A percentile compares a stretch with the other conserved stretches of the same genome.
Evolutionary conservation across 495 filamentous ascomycete genomes (phyloP).

Genomic region (Cudoniella acicularis): DNA sequence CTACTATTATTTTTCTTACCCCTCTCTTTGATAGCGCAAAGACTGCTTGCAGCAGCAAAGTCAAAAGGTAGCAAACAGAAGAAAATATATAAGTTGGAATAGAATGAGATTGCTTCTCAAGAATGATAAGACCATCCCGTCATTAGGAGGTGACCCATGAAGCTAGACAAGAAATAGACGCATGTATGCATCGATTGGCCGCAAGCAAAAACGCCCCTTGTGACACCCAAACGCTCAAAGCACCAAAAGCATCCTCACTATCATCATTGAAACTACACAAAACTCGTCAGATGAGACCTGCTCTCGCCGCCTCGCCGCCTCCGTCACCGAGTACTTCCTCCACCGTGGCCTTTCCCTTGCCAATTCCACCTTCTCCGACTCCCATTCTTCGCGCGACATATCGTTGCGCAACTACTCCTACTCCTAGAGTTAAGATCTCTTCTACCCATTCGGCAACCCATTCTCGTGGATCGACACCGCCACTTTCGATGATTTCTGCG

Average conservation of each 20-base stretch:
- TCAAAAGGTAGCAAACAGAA: too few relatives aligned
- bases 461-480: conserved; percentile 90
- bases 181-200: background rate
- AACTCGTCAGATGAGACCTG: conserved; percentile 37
- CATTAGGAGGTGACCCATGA: background rate
- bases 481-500: conserved; percentile 77
- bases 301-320: conserved; percentile 80
- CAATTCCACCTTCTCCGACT: conserved; percentile 80
- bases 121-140: background rate
- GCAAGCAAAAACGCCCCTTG: background rate
- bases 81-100: too few relatives aligned
- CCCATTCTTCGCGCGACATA: conserved; percentile 96
- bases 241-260: conserved; percentile 6
- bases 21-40: too few relatives aligned
- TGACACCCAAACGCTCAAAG: background rate
- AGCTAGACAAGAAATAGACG: background rate
- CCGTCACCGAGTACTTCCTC: conserved; percentile 66
- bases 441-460: conserved; percentile 98
- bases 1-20: too few relatives aligned
- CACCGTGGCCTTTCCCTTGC: conserved; percentile 74
- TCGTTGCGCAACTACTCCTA: conserved; percentile 88
- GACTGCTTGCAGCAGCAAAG: too few relatives aligned
- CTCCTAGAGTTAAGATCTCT: conserved; percentile 73
- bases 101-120: background rate
- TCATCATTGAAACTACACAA: conserved; percentile 19